These are phyloP conservation scores for Termitomyces sp. DNA, from an alignment of 768 basidiomycete species.

Conservation along the genomic window DNA sequence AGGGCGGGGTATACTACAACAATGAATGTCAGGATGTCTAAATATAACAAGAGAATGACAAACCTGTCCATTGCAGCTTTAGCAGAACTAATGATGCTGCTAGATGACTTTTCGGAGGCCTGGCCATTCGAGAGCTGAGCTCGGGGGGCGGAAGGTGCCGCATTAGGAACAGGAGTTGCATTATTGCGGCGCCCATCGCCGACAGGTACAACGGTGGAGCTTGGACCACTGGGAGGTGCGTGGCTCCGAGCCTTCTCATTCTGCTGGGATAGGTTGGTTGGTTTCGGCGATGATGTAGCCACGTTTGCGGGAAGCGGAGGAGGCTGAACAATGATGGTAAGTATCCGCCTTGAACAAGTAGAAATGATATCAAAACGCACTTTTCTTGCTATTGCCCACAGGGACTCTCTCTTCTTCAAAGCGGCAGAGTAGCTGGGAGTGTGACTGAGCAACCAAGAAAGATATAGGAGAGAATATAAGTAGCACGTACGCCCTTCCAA, in stretches of 20 bases:
- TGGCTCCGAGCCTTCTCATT: constrained; percentile 28
- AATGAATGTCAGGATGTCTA: neutral
- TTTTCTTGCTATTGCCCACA: constrained; percentile 40
- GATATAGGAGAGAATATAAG: neutral
- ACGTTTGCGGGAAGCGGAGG: constrained; percentile 6
- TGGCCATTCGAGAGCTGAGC: constrained; percentile 36
- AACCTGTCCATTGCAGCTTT: constrained; percentile 69
- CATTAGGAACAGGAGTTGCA: constrained; percentile 22
- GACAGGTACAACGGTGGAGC: constrained; percentile 20
- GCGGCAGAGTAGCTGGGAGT: constrained; percentile 61
- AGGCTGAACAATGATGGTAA: constrained; percentile 1
- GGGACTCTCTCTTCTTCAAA: constrained; percentile 64
- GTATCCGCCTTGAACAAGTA: neutral
- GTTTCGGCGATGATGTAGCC: constrained; percentile 23
- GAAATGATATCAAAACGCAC: constrained; percentile 11
- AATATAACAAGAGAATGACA: constrained; percentile 6
- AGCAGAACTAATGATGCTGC: constrained; percentile 29
- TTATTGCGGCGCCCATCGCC: constrained; percentile 33
- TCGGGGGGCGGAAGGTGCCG: constrained; percentile 54
- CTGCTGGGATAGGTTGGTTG: constrained; percentile 17
- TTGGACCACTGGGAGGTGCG: constrained; percentile 34
- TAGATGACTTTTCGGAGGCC: constrained; percentile 21
- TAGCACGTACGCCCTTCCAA: constrained; percentile 62
- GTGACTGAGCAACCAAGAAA: neutral
- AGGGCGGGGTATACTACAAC: constrained; percentile 63